Base-by-base conservation (phyloP, 1,284 basidiomycete species). In the Pseudozyma hubeiensis region DNA sequence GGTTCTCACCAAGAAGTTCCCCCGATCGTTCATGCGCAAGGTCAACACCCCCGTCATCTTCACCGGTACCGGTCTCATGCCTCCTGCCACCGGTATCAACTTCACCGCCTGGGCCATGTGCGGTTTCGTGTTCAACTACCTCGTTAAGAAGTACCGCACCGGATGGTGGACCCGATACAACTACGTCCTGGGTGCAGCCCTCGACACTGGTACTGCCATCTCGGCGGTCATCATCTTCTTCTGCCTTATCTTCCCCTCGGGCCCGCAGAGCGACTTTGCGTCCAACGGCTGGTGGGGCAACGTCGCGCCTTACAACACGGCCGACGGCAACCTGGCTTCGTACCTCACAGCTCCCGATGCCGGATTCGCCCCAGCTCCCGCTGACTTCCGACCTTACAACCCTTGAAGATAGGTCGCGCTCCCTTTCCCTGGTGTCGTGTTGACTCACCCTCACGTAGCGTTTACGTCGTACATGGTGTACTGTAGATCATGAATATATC, bases 101-200 rank as follows among this genome's bases (percentile, higher is more conserved):
- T 79, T 63, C 43, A 64, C 74, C 52, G 44, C 75, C 9, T 81
- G 78, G 70, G 80, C 77, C 33, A 52, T 89, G 52, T 87, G 87
- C 43, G 93, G 85, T n/a, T 85, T 86, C 77, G 24, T 85, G 55
- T 84, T 85, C 77, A 83, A 85, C 76, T 84, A 84, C 63, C 52
- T 81, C 19, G 68, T 85, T 53, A 78, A 83, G 37, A 75, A 65
- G 50, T 64, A 69, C 33, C 73, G 76, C 41, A 83, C 83, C 55
- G 82, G 74, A 9, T 85, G 85, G 82, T 86, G 85, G 85, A 78
- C 79, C 39, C 64, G 81, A 30, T 85, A 85, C 82, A 85, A 81
- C 81, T 86, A 84, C 63, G 79, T 85, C 24, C 47, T 84, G 40
- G 81, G 81, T 51, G 85, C 85, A 8, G 85, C 83, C 0, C 63